Evolutionary conservation across 2,329 filamentous ascomycete species (phyloP), one percentile per base, ranked within the genome.

Genomic region (Hymenoscyphus fraxineus): DNA sequence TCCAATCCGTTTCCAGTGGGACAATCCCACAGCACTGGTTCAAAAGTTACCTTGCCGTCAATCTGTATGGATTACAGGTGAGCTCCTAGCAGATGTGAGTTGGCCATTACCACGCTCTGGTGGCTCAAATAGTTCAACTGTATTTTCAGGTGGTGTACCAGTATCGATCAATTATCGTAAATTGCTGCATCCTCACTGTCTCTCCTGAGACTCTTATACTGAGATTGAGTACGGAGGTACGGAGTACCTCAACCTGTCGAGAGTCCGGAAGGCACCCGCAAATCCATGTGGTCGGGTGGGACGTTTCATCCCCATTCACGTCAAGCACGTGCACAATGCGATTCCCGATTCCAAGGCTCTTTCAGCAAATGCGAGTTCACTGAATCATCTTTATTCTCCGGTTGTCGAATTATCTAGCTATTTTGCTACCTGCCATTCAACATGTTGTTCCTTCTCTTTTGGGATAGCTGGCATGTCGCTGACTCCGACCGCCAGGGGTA

Each of bases 341-440:
- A 54, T 12, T 27, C 47, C 47, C 47, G 19, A 27, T 27, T 27
- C 27, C 27, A 27, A 27, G 27, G 27, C 15, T 54, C 9, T 19
- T 54, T 54, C 19, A 22, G 22, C 47, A 27, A 19, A 54, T 54
- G 47, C 47, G 22, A 27, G 47, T 27, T 13, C 47, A 13, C 22
- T 54, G 22, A 54, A 13, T 54, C 19, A 19, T 15, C n/a, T 54
- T 4, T 22, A 54, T 27, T 54, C 22, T 54, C 47, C 19, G 12
- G 22, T 54, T 54, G 22, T 54, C 47, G 19, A 27, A 54, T 54
- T 54, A 54, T 54, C 47, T 51, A 51, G 19, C 44, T 51, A 51
- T 51, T 22, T 12, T 4, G 3, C 47, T 27, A 54, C 35, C 35
- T 35, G 9, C 9, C 6, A 10, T 35, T 6, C 35, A 35, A 35